Evolutionary conservation across 2,329 filamentous ascomycete species (phyloP).

Genomic region (Claviceps maximensis): DNA sequence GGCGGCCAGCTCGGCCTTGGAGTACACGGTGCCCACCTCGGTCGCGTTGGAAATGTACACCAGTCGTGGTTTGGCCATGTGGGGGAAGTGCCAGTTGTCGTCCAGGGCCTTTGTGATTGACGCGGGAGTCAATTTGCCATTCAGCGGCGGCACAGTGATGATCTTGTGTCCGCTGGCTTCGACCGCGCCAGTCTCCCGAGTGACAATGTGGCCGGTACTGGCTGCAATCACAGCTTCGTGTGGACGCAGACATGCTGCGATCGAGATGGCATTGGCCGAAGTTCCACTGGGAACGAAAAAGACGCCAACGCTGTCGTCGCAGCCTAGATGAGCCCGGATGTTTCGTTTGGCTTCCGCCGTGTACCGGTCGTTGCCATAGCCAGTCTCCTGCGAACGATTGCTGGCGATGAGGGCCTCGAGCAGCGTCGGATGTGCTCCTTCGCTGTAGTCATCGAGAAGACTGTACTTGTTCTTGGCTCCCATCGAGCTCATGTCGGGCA

Average conservation of each 20-base stretch:
- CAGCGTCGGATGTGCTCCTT: conserved; percentile 36
- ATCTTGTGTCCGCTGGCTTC: conserved; percentile 39
- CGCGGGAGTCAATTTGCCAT: conserved; percentile 33
- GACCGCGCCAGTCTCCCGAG: conserved; percentile 35
- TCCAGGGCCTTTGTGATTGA: conserved; percentile 28
- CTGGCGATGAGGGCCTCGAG: conserved; percentile 31
- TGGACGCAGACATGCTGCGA: conserved; percentile 34
- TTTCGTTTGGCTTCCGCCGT: conserved; percentile 26
- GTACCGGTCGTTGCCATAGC: conserved; percentile 34
- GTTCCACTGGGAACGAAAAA: conserved; percentile 40
- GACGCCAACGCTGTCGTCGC: conserved; percentile 29
- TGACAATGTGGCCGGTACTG: conserved; percentile 35
- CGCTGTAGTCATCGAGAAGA: conserved; percentile 38
- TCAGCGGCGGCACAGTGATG: conserved; percentile 30
- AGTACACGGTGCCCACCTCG: conserved; percentile 36
- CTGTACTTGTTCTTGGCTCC: conserved; percentile 22
- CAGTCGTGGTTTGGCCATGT: conserved; percentile 36
- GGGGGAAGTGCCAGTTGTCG: conserved; percentile 36
- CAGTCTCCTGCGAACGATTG: conserved; percentile 31
- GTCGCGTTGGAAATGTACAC: conserved; percentile 40
- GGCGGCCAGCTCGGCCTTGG: conserved; percentile 25
- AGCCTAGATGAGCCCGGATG: conserved; percentile 25
- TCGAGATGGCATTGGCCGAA: conserved; percentile 37
- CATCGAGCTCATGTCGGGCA: conserved; percentile 7
- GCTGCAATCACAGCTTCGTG: conserved; percentile 39